Evolutionary conservation across 2,329 filamentous ascomycete genomes (phyloP).

Genomic region (Ophiostoma ulmi): DNA sequence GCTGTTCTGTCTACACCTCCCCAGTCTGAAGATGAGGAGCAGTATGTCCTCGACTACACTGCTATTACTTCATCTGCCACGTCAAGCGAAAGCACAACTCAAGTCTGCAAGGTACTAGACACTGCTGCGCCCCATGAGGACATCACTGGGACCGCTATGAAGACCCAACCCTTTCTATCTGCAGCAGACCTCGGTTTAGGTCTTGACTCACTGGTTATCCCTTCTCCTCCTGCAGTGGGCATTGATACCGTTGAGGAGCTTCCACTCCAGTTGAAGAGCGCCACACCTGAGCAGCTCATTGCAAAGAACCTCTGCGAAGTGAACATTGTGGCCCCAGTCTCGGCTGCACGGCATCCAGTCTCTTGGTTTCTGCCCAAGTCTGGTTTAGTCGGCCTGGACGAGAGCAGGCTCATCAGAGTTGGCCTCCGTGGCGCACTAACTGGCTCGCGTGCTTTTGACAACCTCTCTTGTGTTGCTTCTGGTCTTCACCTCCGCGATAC

Average conservation of each 20-base stretch:
- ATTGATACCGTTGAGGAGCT: not conserved
- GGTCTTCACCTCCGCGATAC: not conserved
- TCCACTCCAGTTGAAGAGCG: not conserved
- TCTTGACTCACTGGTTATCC: not conserved
- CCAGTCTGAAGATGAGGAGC: not conserved
- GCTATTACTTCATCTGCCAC: not conserved
- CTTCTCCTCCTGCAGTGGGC: not conserved
- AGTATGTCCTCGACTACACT: not conserved
- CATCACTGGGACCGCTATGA: not conserved
- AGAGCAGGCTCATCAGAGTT: slow-evolving; percentile 30
- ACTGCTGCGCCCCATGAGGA: not conserved
- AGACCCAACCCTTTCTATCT: not conserved
- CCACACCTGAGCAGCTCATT: not conserved
- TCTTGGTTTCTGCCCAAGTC: slow-evolving; percentile 30
- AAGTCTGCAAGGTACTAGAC: not conserved
- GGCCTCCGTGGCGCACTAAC: slow-evolving; percentile 33
- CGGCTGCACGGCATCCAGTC: not conserved
- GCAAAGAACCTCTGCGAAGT: not conserved
- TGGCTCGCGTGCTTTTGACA: slow-evolving; percentile 29
- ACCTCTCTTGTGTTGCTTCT: not conserved
- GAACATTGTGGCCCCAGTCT: not conserved
- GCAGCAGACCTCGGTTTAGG: not conserved
- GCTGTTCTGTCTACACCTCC: not conserved
- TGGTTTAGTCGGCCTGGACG: slow-evolving; percentile 33
- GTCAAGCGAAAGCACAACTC: not conserved